Percentiles rank a stretch among this genome's conserved stretches.
phyloP scores from a whole-genome alignment of 768 basidiomycete genomes.

The Tylopilus subfusipes region DNA sequence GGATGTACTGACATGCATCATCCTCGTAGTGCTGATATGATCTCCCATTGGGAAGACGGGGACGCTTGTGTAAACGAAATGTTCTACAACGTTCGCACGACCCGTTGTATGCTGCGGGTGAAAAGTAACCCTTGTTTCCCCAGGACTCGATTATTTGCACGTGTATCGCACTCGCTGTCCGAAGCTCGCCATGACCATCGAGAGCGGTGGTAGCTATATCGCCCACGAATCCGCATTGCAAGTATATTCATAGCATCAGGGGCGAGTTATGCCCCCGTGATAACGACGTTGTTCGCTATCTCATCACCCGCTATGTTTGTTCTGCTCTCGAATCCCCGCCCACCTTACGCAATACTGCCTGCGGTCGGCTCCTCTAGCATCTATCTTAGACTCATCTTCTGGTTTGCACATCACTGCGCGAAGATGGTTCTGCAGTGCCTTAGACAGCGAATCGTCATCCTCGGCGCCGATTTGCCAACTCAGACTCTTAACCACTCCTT shows the following conservation, averaged over 20 bases:
- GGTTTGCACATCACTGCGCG: conserved; percentile 23
- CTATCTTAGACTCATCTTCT: conserved; percentile 21
- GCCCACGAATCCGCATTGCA: conserved; percentile 17
- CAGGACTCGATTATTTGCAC: conserved; percentile 73
- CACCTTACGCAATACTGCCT: conserved; percentile 8
- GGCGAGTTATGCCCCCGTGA: conserved; percentile 13
- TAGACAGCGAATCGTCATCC: conserved; percentile 12
- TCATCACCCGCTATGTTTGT: conserved; percentile 19
- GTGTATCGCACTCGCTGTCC: conserved; percentile 59
- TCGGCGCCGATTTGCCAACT: conserved; percentile 7
- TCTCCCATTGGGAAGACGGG: conserved; percentile 85
- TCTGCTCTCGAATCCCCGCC: conserved; percentile 16
- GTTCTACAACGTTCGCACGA: conserved; percentile 64
- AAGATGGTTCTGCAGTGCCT: conserved; percentile 13
- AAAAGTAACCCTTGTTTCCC: conserved; percentile 8
- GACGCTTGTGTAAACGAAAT: conserved; percentile 77
- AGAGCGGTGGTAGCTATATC: conserved; percentile 24
- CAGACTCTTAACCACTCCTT: conserved; percentile 4
- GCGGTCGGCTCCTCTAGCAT: conserved; percentile 13
- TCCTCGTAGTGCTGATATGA: conserved; percentile 64
- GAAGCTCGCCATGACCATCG: conserved; percentile 36
- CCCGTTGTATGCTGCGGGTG: conserved; percentile 7
- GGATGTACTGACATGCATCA: conserved; percentile 3
- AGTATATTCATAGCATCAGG: conserved; percentile 20
- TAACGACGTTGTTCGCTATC: conserved; percentile 19